Base-by-base conservation (phyloP, 371 early-diverging fungal species). In the Mucor saturninus region DNA sequence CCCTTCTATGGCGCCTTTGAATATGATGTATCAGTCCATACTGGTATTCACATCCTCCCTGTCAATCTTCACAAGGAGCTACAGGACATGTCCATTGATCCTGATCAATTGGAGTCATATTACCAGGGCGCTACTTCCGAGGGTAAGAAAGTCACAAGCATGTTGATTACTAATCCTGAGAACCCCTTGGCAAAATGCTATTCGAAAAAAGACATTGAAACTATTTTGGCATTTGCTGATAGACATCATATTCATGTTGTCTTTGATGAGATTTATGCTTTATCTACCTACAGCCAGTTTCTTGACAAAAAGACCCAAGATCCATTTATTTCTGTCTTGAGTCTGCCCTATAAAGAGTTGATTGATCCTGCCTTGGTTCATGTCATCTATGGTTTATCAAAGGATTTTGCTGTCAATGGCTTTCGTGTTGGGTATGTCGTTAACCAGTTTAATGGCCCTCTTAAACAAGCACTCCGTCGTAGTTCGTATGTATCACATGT, bases 251-350 rank as follows among this genome's bases (percentile, higher is more conserved):
- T 95, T 9, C 93, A 90, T 62, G 74, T 87, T n/a, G 68, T 92
- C 6, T 78, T 84, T 62, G 95, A 95, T 68, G 95, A 95, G 64
- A 89, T 95, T 30, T 95, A 93, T 72, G 93, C 87, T 7, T 73
- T 93, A 10, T 90, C 92, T 0, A 76, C 86, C 13, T 91, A 84
- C 62, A 72, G 68, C 15, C 76, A 80, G 29, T 55, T 74, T 2
- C 39, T 71, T 6, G 46, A 61, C 0, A n/a, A 54, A 1, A 42
- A 21, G 3, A 46, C 26, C 28, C 21, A 62, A 2, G 49, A 62
- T 39, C 63, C 63, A 1, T 68, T 68, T 50, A 14, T 54, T 1
- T 68, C 68, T 1, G 75, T 88, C 4, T 69, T 91, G 37, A 79
- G 84, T 32, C 61, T 87, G 37, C 61, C 69, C 4, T 83, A 86